Evolutionary conservation across 305 asterid species (phyloP).

Genomic region (Salvia sclarea): DNA sequence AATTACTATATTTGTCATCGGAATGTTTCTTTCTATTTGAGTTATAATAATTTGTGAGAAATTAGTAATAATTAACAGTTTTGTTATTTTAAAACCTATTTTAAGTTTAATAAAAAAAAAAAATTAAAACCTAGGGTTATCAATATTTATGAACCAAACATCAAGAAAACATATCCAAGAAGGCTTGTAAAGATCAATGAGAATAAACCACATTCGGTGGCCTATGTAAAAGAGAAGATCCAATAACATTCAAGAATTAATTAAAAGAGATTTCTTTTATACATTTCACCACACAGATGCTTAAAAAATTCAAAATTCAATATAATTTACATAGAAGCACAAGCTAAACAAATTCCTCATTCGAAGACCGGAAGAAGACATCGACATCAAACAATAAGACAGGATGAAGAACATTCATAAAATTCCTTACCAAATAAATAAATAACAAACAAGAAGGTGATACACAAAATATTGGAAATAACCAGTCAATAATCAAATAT

Average conservation of each 20-base stretch:
- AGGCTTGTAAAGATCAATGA: slow-evolving; percentile 8
- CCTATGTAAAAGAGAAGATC: background rate
- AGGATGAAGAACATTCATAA: background rate
- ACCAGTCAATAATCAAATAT: background rate
- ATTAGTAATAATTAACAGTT: too few relatives aligned
- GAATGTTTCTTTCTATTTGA: too few relatives aligned
- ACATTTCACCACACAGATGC: background rate
- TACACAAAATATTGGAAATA: background rate
- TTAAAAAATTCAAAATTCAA: background rate
- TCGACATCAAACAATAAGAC: background rate
- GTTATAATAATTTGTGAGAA: too few relatives aligned
- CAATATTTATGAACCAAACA: slow-evolving; percentile 10
- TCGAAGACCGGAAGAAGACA: background rate
- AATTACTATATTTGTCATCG: too few relatives aligned
- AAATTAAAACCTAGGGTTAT: too few relatives aligned
- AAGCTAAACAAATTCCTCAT: background rate
- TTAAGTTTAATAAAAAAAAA: too few relatives aligned
- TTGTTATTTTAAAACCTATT: too few relatives aligned
- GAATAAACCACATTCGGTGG: background rate
- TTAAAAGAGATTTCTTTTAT: background rate
- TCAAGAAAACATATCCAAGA: background rate
- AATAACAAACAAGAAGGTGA: background rate
- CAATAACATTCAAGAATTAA: background rate
- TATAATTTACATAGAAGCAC: background rate
- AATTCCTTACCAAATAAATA: background rate